Conservation (phyloP, 2,329 filamentous ascomycete genomes). For the Epichloe coenophiala region DNA sequence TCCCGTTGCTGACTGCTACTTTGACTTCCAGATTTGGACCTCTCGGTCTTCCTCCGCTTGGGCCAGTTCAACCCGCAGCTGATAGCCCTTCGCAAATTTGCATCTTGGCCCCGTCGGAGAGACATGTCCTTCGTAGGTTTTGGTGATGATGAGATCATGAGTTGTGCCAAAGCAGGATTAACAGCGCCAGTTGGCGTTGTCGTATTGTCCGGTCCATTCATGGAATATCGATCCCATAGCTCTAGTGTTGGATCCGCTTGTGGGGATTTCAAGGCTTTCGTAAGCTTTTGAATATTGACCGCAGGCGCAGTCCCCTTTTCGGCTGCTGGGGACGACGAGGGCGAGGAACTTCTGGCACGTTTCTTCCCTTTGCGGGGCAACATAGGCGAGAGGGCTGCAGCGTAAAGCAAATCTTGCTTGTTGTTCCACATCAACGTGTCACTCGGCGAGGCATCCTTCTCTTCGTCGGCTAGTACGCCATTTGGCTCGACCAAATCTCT, state of each 20-base stretch:
- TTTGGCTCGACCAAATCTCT: constrained; percentile 40
- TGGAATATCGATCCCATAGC: constrained; percentile 63
- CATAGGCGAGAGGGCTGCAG: constrained; percentile 32
- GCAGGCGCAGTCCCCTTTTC: constrained; percentile 30
- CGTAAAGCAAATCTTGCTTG: constrained; percentile 27
- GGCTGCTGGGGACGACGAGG: constrained; percentile 49
- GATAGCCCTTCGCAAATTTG: constrained; percentile 45
- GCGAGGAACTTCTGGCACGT: constrained; percentile 61
- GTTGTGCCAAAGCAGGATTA: constrained; percentile 47
- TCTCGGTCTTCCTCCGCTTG: constrained; percentile 51
- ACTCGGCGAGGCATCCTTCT: constrained; percentile 40
- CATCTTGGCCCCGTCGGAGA: constrained; percentile 25
- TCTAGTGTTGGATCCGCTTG: constrained; percentile 61
- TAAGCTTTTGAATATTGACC: constrained; percentile 45
- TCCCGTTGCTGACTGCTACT: constrained; percentile 21
- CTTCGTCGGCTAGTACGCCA: constrained; percentile 26
- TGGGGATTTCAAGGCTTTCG: constrained; percentile 48
- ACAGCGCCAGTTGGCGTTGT: constrained; percentile 30
- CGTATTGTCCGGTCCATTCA: constrained; percentile 28
- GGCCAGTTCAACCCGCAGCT: constrained; percentile 61
- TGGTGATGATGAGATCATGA: constrained; percentile 60
- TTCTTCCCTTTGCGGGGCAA: constrained; percentile 44
- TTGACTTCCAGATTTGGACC: constrained; percentile 24
- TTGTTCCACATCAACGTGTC: constrained; percentile 50
- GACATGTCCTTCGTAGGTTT: constrained; percentile 35